phyloP scores from a whole-genome alignment of 106 monocot species.

The Acorus calamus region DNA sequence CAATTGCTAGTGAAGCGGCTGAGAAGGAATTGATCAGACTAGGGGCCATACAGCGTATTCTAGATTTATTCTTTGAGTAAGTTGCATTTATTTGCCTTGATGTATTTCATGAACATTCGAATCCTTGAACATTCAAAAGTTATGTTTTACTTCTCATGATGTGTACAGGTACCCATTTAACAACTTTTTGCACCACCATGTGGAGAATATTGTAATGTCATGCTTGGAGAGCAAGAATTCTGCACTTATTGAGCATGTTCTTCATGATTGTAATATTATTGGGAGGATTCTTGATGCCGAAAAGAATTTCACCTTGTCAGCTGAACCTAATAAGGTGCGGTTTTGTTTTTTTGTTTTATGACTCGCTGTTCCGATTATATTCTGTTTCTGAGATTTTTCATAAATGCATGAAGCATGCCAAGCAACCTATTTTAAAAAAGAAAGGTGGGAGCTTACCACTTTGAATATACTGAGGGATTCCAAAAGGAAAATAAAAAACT shows the following conservation, averaged over 20 bases:
- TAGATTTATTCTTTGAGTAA: conserved; percentile 97
- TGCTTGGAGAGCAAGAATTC: conserved; percentile 81
- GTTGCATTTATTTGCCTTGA: conserved; percentile 5
- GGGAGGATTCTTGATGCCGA: conserved; percentile 75
- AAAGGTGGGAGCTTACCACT: no score
- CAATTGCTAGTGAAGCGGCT: conserved; percentile 77
- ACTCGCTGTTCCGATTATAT: not conserved
- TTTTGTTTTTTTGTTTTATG: conserved; percentile 1
- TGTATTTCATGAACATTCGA: conserved; percentile 2
- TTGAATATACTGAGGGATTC: no score
- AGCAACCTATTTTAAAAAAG: no score
- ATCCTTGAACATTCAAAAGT: not conserved
- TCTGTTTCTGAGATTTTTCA: not conserved
- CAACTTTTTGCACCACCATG: conserved; percentile 89
- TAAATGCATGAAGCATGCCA: not conserved
- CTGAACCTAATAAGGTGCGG: conserved; percentile 44
- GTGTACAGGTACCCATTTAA: conserved; percentile 82
- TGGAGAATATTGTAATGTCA: conserved; percentile 64
- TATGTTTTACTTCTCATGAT: conserved; percentile 9
- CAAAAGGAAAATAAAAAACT: no score
- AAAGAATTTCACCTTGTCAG: conserved; percentile 37
- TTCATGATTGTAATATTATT: conserved; percentile 59
- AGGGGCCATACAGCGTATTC: conserved; percentile 50
- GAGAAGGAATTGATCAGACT: conserved; percentile 49
- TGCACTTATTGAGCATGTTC: conserved; percentile 66